phyloP scores from a whole-genome alignment of 371 early-diverging fungal genomes.

The Conidiobolus incongruus region DNA sequence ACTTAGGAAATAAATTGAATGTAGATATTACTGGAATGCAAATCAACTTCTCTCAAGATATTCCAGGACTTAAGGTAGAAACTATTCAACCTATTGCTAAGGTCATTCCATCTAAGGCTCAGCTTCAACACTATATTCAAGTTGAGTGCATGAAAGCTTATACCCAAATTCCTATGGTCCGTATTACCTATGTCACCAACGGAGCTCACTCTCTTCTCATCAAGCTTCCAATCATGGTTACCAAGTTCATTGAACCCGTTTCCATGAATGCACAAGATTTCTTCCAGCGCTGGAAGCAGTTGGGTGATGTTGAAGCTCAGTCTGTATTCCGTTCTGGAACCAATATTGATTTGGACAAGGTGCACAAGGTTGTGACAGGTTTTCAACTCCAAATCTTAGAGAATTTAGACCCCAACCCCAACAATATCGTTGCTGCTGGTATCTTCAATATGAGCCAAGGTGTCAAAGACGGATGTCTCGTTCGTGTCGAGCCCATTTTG shows the following conservation, averaged over 20 bases:
- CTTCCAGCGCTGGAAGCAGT: slow-evolving; percentile 85
- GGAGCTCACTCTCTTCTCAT: slow-evolving; percentile 22
- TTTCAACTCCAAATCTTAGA: slow-evolving; percentile 48
- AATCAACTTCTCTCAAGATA: slow-evolving; percentile 9
- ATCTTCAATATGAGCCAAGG: slow-evolving; percentile 43
- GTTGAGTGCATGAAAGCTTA: slow-evolving; percentile 38
- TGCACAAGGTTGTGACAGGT: slow-evolving; percentile 25
- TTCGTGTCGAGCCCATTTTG: slow-evolving; percentile 71
- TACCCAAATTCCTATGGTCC: slow-evolving; percentile 28
- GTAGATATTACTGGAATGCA: slow-evolving; percentile 14
- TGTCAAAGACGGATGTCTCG: slow-evolving; percentile 81
- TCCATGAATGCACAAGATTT: slow-evolving; percentile 58
- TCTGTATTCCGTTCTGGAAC: slow-evolving; percentile 30
- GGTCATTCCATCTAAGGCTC: slow-evolving; percentile 33
- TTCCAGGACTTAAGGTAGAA: slow-evolving; percentile 11
- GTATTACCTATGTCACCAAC: slow-evolving; percentile 30
- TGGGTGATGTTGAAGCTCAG: slow-evolving; percentile 67
- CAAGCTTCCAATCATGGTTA: slow-evolving; percentile 50
- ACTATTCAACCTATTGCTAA: slow-evolving; percentile 16
- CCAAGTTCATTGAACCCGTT: slow-evolving; percentile 77
- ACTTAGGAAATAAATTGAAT: slow-evolving; percentile 63
- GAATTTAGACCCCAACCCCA: slow-evolving; percentile 74
- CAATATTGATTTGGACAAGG: slow-evolving; percentile 22
- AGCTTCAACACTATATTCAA: slow-evolving; percentile 51
- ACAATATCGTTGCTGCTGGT: slow-evolving; percentile 72